phyloP scores from a whole-genome alignment of 2,329 filamentous ascomycete genomes.

The Monosporascus sp. region DNA sequence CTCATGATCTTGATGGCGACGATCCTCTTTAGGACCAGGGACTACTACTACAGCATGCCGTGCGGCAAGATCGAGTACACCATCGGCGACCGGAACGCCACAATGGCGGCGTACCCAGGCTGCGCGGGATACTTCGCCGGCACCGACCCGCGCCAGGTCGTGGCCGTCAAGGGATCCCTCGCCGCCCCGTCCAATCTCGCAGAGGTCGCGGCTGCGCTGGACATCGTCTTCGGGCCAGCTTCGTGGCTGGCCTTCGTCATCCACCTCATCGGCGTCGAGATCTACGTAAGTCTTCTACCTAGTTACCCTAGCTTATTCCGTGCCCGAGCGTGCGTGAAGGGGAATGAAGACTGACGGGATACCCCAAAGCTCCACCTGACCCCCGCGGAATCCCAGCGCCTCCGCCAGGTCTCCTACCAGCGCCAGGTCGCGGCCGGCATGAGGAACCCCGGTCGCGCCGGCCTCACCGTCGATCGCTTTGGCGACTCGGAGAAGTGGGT shows the following conservation, averaged over 20 bases:
- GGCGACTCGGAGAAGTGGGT: neutral
- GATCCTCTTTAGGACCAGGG: constrained; percentile 11
- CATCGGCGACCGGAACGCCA: constrained; percentile 21
- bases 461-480: constrained; percentile 37
- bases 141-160: constrained; percentile 17
- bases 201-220: constrained; percentile 36
- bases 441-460: constrained; percentile 41
- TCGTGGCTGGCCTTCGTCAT: constrained; percentile 47
- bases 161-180: constrained; percentile 29
- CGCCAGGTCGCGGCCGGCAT: constrained; percentile 49
- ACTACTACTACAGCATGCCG: constrained; percentile 24
- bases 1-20: neutral
- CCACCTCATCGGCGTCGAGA: constrained; percentile 43
- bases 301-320: neutral
- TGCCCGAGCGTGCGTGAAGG: neutral
- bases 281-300: constrained; percentile 35
- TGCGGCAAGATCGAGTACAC: constrained; percentile 46
- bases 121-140: constrained; percentile 35
- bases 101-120: constrained; percentile 34
- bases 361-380: constrained; percentile 42
- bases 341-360: constrained; percentile 3
- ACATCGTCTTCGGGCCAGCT: constrained; percentile 44
- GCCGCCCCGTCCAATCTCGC: constrained; percentile 17
- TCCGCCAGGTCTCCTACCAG: constrained; percentile 51
- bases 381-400: constrained; percentile 44